Base-by-base conservation (phyloP, 192 early-diverging fungal genomes). In the Phlyctochytrium arcticum region DNA sequence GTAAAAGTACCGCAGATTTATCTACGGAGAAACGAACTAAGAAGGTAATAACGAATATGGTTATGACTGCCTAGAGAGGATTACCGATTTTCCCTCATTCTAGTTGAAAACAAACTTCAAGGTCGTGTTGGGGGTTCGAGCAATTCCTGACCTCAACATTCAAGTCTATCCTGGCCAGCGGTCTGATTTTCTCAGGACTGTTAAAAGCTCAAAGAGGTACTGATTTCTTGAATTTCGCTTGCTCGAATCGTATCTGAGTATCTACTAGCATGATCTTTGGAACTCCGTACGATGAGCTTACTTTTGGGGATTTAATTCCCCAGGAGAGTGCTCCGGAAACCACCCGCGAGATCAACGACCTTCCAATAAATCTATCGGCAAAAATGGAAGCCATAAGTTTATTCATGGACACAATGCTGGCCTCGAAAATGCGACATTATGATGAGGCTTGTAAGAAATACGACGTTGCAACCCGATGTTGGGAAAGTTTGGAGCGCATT, bases 141-240 rank as follows among this genome's bases (percentile, higher is more conserved):
- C 19, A 23, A 35, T 69, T 27, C 67, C 67, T 19, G 67, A 69
- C 50, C 48, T 51, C 21, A 69, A 69, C 44, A 27, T 69, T 23
- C 67, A 69, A 24, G 67, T 69, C 24, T 44, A 61, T 27, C 67
- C 67, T 10, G 67, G 67, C 23, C 67, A 69, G 30, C 57, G 67
- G 46, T 69, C 67, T 21, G 67, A 69, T 37, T 69, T 48, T 34
- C 30, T 69, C 5, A 57, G 67, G 3, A n/a, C 4, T 3, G 39
- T 46, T 12, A 12, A 60, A 23, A 24, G 39, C 42, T 2, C 29
- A 35, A 54, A 57, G 15, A 67, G 56, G 65, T 67, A 15, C n/a
- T 53, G 57, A n/a, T 48, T 9, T 2, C 1, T 36, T 53, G 1
- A 15, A 29, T n/a, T 64, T 33, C 6, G 31, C 5, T 24, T 6